Evolutionary conservation across 306 rosid genomes (phyloP), one percentile per base, ranked within the genome.

Genomic region (Hippophae gyantsensis): DNA sequence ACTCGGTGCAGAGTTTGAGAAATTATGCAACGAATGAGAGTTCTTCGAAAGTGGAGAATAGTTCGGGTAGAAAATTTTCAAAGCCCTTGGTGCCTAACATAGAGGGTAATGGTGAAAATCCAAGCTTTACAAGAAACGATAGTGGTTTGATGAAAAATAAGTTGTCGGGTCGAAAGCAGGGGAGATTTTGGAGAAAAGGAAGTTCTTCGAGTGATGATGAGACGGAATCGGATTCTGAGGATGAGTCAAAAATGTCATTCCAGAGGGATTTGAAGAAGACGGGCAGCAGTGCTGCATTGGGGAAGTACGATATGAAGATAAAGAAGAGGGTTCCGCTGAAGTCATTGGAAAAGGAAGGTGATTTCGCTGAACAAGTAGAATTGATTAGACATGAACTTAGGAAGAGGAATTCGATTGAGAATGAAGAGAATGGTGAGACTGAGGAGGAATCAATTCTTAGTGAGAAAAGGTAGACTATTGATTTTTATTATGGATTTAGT

Each of bases 221-320:
- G 1, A 69, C 74, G 1, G 76, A 71, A 11, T 55, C 14, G 23
- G 63, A 47, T 49, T 75, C 66, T 0, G 87, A 81, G 11, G 51
- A 63, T 7, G 75, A 71, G 14, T 32, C 71, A 0, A 51, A 0
- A 13, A 56, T 25, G 42, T 48, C 54, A 43, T 55, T 51, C 9
- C 61, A 53, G 47, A 50, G 38, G 48, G 54, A 54, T 63, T 60
- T 70, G 69, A 76, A 55, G 76, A 83, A 49, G 65, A 62, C 60
- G n/a, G 92, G 89, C 13, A 81, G 95, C 43, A 81, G 82, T 76
- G 89, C 92, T 74, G 74, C 96, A 13, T 61, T 90, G 75, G 95
- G 96, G 52, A 80, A 75, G 68, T 69, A 74, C 77, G 96, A 92
- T 74, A 68, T 80, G 50, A 92, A 88, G 81, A 71, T 61, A 27